These are phyloP conservation scores for Lentinus polychrous DNA, from an alignment of 1,284 basidiomycete genomes.

Conservation along the genomic window DNA sequence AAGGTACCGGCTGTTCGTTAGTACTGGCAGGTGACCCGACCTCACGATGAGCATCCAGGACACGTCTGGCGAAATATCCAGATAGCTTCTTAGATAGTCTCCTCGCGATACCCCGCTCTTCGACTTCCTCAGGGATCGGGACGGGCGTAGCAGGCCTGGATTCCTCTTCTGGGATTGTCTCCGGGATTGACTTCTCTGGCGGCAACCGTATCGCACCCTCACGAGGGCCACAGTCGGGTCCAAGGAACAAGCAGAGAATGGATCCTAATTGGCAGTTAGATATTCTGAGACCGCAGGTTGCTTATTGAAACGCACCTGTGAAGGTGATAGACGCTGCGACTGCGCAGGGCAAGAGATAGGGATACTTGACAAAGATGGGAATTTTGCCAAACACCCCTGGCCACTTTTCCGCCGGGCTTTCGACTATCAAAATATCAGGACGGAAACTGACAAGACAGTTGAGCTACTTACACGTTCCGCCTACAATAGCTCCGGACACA, in stretches of 20 bases:
- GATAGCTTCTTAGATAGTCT: conserved; percentile 45
- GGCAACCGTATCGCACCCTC: conserved; percentile 78
- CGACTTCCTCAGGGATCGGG: conserved; percentile 36
- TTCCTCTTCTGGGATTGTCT: conserved; percentile 57
- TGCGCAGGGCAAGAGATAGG: conserved; percentile 89
- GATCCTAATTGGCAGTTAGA: conserved; percentile 46
- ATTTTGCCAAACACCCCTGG: conserved; percentile 63
- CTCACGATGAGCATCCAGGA: conserved; percentile 30
- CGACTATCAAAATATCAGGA: conserved; percentile 42
- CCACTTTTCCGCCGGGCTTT: conserved; percentile 83
- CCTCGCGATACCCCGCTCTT: conserved; percentile 20
- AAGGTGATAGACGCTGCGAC: conserved; percentile 73
- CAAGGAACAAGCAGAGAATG: conserved; percentile 83
- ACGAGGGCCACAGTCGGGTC: conserved; percentile 83
- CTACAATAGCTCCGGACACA: conserved; percentile 83
- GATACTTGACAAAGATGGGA: conserved; percentile 72
- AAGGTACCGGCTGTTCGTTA: conserved; percentile 36
- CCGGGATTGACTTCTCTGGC: conserved; percentile 55
- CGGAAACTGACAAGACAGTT: conserved; percentile 4
- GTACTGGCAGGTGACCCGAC: conserved; percentile 23
- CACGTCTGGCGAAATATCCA: conserved; percentile 45
- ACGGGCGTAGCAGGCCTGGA: conserved; percentile 28
- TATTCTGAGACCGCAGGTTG: conserved; percentile 1
- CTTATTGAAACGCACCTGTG: conserved; percentile 39
- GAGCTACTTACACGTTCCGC: conserved; percentile 64